Evolutionary conservation across 2,329 filamentous ascomycete genomes (phyloP).

Genomic region (Remersonia thermophila): DNA sequence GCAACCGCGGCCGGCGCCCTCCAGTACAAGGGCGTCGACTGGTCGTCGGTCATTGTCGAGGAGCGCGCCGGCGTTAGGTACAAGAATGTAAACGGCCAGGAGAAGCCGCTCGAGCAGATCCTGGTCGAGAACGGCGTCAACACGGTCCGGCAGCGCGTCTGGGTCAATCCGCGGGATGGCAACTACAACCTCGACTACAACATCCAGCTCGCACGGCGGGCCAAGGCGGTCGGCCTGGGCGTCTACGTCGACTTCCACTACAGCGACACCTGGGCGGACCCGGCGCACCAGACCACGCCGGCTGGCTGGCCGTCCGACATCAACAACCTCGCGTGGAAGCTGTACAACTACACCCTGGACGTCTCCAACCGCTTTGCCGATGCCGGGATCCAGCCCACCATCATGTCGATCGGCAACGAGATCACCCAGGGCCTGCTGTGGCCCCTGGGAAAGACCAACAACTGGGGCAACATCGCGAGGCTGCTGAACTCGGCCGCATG

Average conservation of each 20-base stretch:
- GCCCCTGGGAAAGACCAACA: conserved; percentile 45
- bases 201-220: conserved; percentile 51
- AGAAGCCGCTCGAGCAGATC: conserved; percentile 49
- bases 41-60: conserved; percentile 54
- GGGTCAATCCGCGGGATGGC: conserved; percentile 55
- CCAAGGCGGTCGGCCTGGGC: conserved; percentile 47
- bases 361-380: conserved; percentile 48
- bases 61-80: conserved; percentile 50
- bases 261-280: conserved; percentile 46
- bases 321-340: conserved; percentile 43
- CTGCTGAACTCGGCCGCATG: conserved; percentile 52
- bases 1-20: conserved; percentile 27
- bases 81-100: conserved; percentile 40
- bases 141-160: conserved; percentile 57
- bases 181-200: conserved; percentile 61
- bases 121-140: conserved; percentile 51
- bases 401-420: conserved; percentile 64
- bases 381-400: conserved; percentile 41
- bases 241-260: conserved; percentile 31
- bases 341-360: conserved; percentile 57
- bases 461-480: conserved; percentile 46
- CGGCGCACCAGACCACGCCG: conserved; percentile 48
- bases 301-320: conserved; percentile 51
- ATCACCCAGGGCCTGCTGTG: conserved; percentile 56
- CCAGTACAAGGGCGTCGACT: conserved; percentile 55